A percentile compares a stretch with the other conserved stretches of the same genome.
These are phyloP conservation scores for Dentipellis fragilis DNA, from an alignment of 768 basidiomycete genomes.

Conservation along the genomic window DNA sequence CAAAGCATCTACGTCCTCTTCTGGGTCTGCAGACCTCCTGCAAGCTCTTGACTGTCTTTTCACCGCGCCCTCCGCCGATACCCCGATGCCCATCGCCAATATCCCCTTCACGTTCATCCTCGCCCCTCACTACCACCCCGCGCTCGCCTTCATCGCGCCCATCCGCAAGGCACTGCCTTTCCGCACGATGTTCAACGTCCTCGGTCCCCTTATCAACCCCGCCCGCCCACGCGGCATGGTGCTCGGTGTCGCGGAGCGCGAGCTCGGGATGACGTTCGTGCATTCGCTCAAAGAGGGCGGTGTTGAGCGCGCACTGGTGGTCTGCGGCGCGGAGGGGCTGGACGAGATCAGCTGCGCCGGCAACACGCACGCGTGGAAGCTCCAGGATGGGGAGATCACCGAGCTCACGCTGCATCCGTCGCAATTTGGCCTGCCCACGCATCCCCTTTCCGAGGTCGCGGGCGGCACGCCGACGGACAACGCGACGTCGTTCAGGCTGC, in stretches of 20 bases:
- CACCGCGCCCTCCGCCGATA: conserved; percentile 47
- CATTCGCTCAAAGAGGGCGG: conserved; percentile 61
- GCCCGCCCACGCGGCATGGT: conserved; percentile 82
- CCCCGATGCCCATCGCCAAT: conserved; percentile 45
- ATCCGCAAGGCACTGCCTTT: conserved; percentile 83
- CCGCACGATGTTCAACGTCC: conserved; percentile 92
- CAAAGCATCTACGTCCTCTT: conserved; percentile 85
- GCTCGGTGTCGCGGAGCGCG: conserved; percentile 76
- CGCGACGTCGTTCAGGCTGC: conserved; percentile 54
- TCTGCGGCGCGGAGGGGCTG: conserved; percentile 84
- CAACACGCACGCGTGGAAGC: conserved; percentile 76
- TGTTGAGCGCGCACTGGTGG: conserved; percentile 79
- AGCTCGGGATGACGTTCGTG: conserved; percentile 77
- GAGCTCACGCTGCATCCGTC: conserved; percentile 54
- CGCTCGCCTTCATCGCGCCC: conserved; percentile 72
- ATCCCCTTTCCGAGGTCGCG: conserved; percentile 60
- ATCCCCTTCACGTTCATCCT: conserved; percentile 89
- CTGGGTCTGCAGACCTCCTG: conserved; percentile 89
- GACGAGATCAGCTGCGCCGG: conserved; percentile 97
- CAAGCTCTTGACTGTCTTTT: conserved; percentile 77
- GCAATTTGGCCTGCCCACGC: conserved; percentile 67
- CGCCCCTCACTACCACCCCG: conserved; percentile 88
- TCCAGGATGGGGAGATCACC: conserved; percentile 57
- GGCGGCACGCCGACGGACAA: conserved; percentile 77
- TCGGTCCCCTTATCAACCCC: conserved; percentile 93